These are phyloP conservation scores for Erodium moschatum DNA, from an alignment of 441 rosid species.

Conservation along the genomic window DNA sequence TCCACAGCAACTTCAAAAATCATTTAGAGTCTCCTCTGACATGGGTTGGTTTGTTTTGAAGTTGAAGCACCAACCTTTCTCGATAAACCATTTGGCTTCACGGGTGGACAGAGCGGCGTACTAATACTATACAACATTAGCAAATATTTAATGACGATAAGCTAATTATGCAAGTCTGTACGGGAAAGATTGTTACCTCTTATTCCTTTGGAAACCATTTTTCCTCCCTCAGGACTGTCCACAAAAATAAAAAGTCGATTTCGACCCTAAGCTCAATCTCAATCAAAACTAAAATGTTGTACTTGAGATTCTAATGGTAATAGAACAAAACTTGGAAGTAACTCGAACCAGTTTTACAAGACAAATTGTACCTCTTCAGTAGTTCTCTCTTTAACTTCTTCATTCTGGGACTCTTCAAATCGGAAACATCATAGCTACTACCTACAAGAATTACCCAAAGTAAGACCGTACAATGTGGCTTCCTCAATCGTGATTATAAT, in stretches of 20 bases:
- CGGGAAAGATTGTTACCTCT: constrained; percentile 31
- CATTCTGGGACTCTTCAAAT: constrained; percentile 69
- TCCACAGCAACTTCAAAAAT: not conserved
- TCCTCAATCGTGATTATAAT: not conserved
- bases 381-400: constrained; percentile 75
- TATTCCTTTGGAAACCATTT: constrained; percentile 45
- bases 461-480: not conserved
- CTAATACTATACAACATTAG: not conserved
- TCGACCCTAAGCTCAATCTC: too few relatives aligned
- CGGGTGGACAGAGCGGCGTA: constrained; percentile 3
- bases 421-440: constrained; percentile 45
- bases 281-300: too few relatives aligned
- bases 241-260: not conserved
- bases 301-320: too few relatives aligned
- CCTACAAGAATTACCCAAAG: constrained; percentile 28
- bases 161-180: not conserved
- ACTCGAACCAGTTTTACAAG: not conserved
- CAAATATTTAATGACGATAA: not conserved
- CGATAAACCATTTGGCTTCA: constrained; percentile 20
- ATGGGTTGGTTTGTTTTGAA: constrained; percentile 28
- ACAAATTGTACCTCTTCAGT: constrained; percentile 50
- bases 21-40: constrained; percentile 32
- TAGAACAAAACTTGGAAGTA: too few relatives aligned
- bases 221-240: constrained; percentile 67
- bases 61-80: constrained; percentile 35